Evolutionary conservation across 306 rosid species (phyloP).

Genomic region (Cicer chorassanicum): DNA sequence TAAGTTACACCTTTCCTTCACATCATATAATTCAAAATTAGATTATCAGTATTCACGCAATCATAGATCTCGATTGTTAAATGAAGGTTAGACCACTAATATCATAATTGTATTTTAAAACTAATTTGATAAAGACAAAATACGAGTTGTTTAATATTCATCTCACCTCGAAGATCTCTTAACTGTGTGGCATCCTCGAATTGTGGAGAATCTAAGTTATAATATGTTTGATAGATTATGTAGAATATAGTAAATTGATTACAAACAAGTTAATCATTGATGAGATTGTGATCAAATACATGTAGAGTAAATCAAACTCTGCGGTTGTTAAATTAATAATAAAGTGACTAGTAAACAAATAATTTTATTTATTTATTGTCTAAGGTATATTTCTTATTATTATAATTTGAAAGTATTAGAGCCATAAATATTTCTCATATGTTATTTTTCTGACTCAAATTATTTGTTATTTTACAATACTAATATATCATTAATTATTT

Average conservation of each 20-base stretch:
- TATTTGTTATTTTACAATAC: too few relatives aligned
- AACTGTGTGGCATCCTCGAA: not conserved
- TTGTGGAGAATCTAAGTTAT: too few relatives aligned
- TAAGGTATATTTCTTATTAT: not conserved
- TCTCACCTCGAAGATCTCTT: not conserved
- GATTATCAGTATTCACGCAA: too few relatives aligned
- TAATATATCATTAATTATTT: too few relatives aligned
- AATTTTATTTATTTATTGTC: not conserved
- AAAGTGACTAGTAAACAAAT: too few relatives aligned
- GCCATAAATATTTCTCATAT: too few relatives aligned
- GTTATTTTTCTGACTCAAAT: too few relatives aligned
- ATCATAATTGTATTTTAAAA: not conserved
- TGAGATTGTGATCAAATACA: slow-evolving; percentile 4
- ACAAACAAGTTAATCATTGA: not conserved
- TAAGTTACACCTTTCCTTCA: too few relatives aligned
- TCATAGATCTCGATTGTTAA: too few relatives aligned
- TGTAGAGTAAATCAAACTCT: too few relatives aligned
- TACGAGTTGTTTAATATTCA: not conserved
- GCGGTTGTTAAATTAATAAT: not conserved
- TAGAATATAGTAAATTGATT: not conserved
- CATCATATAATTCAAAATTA: too few relatives aligned
- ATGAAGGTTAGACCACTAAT: too few relatives aligned
- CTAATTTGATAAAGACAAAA: not conserved
- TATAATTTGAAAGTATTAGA: not conserved
- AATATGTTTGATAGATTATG: not conserved